Evolutionary conservation across 805 yeast species (phyloP), one percentile per base, ranked within the genome.

Genomic region (Nakazawaea molendinolei): DNA sequence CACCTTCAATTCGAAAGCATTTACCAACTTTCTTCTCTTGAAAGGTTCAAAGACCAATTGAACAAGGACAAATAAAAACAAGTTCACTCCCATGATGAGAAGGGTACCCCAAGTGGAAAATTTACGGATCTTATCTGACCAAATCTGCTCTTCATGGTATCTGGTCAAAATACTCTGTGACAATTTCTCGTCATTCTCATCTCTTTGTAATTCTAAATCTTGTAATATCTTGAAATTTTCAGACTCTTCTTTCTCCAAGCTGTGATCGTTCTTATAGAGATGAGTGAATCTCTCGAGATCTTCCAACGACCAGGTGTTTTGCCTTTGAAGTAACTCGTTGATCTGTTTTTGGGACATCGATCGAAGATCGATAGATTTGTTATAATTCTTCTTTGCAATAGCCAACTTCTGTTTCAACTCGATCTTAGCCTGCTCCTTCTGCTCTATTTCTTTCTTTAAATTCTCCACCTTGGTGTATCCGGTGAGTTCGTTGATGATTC

Each of bases 91-190:
- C 95, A 89, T 86, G 28, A 92, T 66, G 4, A 79, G 62, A 69
- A 92, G 77, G 0, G 99, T 92, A 3, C 97, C 98, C 95, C 96
- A 92, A 0, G 97, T 89, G 5, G 95, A 85, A 5, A 95, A 86
- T 45, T 89, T 73, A 42, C 98, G 67, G 41, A 92, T 92, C 57
- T 89, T 89, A 59, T 92, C 98, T 2, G 96, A 86, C 97, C 98
- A 92, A 6, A 92, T 76, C 57, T 92, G 97, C 51, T 92, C 99
- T 55, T 92, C 97, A 44, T 90, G 95, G 50, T 92, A 92, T 47
- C 97, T 65, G 2, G 87, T 78, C 50, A 90, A 65, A 13, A 92
- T 92, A 41, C 85, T 79, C 39, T 78, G 78, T 13, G 86, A 79
- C 31, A 87, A 60, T 39, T 69, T 73, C 37, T 76, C 69, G 46